Evolutionary conservation across 495 filamentous ascomycete species (phyloP), one percentile per base, ranked within the genome.

Genomic region (Aspergillus hancockii): DNA sequence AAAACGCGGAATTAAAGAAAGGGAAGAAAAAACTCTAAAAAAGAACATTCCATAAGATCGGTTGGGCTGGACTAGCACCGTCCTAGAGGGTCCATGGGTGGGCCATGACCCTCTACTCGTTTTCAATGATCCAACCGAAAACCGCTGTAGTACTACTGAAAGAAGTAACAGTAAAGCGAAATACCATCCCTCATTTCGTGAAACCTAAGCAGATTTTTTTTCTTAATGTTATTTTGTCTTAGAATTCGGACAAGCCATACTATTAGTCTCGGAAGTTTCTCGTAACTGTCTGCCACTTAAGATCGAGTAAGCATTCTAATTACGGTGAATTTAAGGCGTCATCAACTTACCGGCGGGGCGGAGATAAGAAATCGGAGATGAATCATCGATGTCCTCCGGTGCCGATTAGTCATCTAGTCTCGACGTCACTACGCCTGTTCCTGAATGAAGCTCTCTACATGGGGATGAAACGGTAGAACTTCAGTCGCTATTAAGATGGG

Each of bases 1-100:
- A 23, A 8, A 19, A 36, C 4, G 8, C 25, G 28, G 49, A n/a
- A 1, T 38, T 34, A 46, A 43, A 54, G 50, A 45, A 49, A 31
- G 50, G 31, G 36, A 13, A 38, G 22, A 56, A 41, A 41, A 50
- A 49, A 32, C 19, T 23, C 4, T 21, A 50, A 4, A 21, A 41
- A 58, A 52, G 41, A 60, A 54, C 30, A 50, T 51, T 57, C 41
- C 22, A 49, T 49, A 45, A 25, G 38, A 19, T 34, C 19, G 54
- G 10, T 23, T 36, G 54, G 45, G 30, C 23, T 55, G 53, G 31
- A 16, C n/a, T 40, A 25, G 28, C 28, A 32, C 49, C 49, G 25
- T 52, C 49, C 28, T 52, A 32, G 32, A 36, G 32, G 32, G 13
- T 52, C 49, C 18, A 52, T n/a, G 49, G 49, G 30, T 28, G 53